Evolutionary conservation across 2,329 filamentous ascomycete genomes (phyloP), one percentile per base, ranked within the genome.

Genomic region (Clonostachys sp.): DNA sequence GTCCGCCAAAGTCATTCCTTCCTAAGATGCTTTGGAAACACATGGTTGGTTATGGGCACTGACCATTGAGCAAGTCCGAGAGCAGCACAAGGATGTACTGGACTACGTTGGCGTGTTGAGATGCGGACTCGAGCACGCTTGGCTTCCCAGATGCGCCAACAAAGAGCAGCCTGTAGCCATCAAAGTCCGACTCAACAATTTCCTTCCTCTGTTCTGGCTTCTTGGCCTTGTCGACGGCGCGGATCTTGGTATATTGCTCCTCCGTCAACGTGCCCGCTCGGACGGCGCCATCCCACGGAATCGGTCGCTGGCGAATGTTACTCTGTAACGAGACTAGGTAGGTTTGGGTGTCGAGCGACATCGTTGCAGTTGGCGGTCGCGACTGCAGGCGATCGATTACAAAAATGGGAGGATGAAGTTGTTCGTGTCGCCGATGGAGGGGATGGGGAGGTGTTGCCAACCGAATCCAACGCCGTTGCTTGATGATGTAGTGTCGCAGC

Each of bases 271-370:
- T 94, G 67, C 91, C 90, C 58, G 90, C 90, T 67, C 94, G 84
- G 56, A 95, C 90, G 60, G 92, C 91, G 60, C 92, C 92, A 70
- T 97, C 92, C 94, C 94, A 99, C 49, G 92, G 91, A 71, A 99
- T 96, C 55, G 91, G 91, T 57, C 94, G 84, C 63, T 89, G 87
- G 64, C 94, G 89, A 67, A 97, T 96, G 77, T 97, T 97, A 81
- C 89, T 95, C 75, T 96, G 91, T 57, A 96, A 80, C 57, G 90
- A 92, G 64, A 73, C 72, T 49, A 83, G 83, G 70, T 96, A 96
- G 50, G 89, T 88, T 50, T 91, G 91, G 57, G 90, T 87, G 65
- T 96, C 91, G 68, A 95, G 82, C 65, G 91, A 92, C 91, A 96
- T 96, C 57, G 46, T 61, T 60, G 52, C 52, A 42, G 24, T 10